Evolutionary conservation across 176 grass and related monocot species (phyloP).

Genomic region (Raddia distichophylla): DNA sequence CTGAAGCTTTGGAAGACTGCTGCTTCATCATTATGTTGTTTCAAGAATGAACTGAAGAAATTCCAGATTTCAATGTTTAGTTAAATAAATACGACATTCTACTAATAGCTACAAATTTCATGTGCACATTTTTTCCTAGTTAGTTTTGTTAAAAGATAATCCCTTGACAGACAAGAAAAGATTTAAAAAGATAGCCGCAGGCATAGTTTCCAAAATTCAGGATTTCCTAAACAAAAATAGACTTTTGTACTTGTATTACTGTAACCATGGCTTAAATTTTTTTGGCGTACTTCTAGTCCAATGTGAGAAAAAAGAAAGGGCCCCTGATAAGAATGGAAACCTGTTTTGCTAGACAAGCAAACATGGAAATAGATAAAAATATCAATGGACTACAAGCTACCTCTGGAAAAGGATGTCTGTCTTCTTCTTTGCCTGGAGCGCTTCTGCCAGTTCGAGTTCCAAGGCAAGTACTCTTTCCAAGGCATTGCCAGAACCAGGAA

Average conservation of each 20-base stretch:
- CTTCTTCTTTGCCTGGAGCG: constrained; percentile 75
- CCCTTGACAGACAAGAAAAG: not conserved
- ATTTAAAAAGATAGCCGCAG: constrained; percentile 17
- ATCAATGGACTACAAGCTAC: constrained; percentile 41
- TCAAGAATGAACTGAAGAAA: constrained; percentile 79
- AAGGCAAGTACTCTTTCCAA: constrained; percentile 93
- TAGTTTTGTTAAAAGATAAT: not conserved
- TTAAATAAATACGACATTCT: not conserved
- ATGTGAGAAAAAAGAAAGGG: not conserved
- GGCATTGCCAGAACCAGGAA: constrained; percentile 87
- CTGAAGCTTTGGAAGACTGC: constrained; percentile 89
- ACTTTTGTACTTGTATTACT: not conserved
- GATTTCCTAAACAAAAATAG: constrained; percentile 5
- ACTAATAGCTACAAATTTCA: not conserved
- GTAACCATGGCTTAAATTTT: not conserved
- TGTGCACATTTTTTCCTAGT: not conserved
- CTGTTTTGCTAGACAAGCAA: constrained; percentile 16
- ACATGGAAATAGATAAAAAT: not conserved
- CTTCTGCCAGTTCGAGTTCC: constrained; percentile 93
- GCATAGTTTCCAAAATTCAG: not conserved
- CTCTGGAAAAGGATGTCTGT: constrained; percentile 80
- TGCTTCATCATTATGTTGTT: constrained; percentile 84
- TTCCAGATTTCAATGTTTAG: not conserved
- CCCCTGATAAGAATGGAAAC: not conserved
- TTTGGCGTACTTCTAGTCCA: not conserved